A percentile compares a stretch with the other conserved stretches of the same genome.
These are phyloP conservation scores for Lachnellula suecica DNA, from an alignment of 2,329 filamentous ascomycete genomes.

Conservation along the genomic window DNA sequence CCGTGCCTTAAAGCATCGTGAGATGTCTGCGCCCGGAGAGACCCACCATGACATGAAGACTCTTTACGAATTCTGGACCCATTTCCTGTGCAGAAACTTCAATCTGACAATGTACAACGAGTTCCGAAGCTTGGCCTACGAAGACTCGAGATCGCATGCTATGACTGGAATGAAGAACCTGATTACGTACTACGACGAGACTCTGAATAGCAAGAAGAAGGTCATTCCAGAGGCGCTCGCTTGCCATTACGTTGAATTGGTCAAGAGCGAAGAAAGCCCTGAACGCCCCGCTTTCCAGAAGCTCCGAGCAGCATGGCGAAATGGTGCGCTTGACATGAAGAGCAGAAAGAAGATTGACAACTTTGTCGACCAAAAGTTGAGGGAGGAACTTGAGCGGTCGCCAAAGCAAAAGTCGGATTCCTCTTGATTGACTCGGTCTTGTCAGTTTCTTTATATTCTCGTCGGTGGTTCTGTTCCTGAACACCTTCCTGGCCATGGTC, in stretches of 20 bases:
- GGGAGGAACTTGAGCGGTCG: constrained; percentile 47
- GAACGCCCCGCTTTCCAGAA: constrained; percentile 47
- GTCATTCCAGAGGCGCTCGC: constrained; percentile 53
- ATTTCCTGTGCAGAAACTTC: constrained; percentile 72
- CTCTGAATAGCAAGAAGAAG: constrained; percentile 47
- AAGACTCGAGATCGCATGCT: constrained; percentile 56
- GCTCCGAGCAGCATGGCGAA: constrained; percentile 51
- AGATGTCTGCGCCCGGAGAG: constrained; percentile 34
- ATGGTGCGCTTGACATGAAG: constrained; percentile 52
- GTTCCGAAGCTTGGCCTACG: constrained; percentile 65
- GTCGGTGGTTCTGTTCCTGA: constrained; percentile 10
- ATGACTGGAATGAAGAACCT: constrained; percentile 60
- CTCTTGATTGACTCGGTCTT: constrained; percentile 14
- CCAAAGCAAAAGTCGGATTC: constrained; percentile 22
- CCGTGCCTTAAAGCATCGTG: constrained; percentile 40
- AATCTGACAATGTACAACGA: constrained; percentile 74
- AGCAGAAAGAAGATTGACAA: constrained; percentile 56
- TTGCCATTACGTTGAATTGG: constrained; percentile 53
- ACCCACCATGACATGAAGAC: constrained; percentile 59
- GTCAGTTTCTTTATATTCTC: constrained; percentile 3
- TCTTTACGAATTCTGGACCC: constrained; percentile 74
- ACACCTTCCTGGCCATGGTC: background rate
- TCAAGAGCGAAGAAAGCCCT: constrained; percentile 44
- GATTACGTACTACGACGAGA: constrained; percentile 63
- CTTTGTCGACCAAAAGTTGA: constrained; percentile 49